Evolutionary conservation across 805 yeast species (phyloP), one percentile per base, ranked within the genome.

Genomic region (Ogataea pini): DNA sequence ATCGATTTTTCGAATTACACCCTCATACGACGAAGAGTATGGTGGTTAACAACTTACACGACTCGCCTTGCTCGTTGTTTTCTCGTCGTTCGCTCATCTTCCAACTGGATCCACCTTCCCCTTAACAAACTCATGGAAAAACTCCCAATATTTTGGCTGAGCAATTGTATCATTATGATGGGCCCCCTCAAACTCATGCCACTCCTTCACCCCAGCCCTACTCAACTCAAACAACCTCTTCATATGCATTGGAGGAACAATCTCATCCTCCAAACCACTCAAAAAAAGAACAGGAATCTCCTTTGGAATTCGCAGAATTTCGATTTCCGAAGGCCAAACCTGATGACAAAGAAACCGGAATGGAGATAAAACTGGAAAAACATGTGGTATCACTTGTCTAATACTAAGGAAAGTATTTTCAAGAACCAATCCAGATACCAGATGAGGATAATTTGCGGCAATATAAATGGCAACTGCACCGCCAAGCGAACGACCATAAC

Each of bases 381-480:
- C 72, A 63, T 85, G 85, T 0, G 95, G 80, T 47, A 87, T 70
- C 59, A 86, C 79, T 56, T 88, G 84, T 6, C 84, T 77, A 14
- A 92, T 78, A 45, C 85, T 80, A 44, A 89, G 68, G 53, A 92
- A 92, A 0, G 98, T 89, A 65, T 92, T 92, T 60, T 92, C 99
- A 29, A 92, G 65, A 1, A 94, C 76, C 8, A 91, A 57, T 1
- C 85, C 96, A 46, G 75, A 73, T 12, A 89, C 70, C 25, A 72
- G 50, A 1, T 66, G 58, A 2, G 82, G 71, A 58, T 75, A 78
- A 18, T 74, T 75, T 2, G 89, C 74, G 0, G 94, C 90, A 45
- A 89, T 77, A 67, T 89, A 86, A 16, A 90, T 78, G 7, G 95
- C 89, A 29, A 88, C 96, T 0, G 98, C 99, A 3, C 98, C 98